Conservation (phyloP, 352 stramenopile genomes). For the Phytopythium vexans region DNA sequence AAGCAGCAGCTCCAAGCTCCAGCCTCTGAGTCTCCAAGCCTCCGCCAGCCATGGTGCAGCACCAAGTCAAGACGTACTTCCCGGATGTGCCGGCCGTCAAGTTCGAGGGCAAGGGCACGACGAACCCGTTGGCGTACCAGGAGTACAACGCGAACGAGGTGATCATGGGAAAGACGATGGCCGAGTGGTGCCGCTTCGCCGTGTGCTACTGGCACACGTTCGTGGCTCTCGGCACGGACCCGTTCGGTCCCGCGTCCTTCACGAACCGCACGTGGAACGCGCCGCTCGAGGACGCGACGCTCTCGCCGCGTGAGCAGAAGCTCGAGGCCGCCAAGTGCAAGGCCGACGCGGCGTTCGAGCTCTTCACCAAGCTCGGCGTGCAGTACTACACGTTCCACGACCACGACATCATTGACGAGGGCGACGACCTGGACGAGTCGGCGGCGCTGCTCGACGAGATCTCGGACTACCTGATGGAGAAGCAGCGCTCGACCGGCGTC, state of each 20-base stretch:
- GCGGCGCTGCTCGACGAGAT: constrained; percentile 32
- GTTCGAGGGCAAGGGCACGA: constrained; percentile 48
- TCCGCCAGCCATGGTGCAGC: constrained; percentile 14
- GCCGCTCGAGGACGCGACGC: constrained; percentile 14
- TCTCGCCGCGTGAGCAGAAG: constrained; percentile 36
- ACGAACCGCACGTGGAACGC: constrained; percentile 41
- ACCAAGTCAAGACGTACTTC: constrained; percentile 50
- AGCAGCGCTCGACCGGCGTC: constrained; percentile 71
- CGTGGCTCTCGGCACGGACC: constrained; percentile 24
- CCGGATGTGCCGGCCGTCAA: constrained; percentile 50
- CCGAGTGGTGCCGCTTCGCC: constrained; percentile 57
- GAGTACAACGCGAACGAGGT: constrained; percentile 80
- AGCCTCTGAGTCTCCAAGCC: no score
- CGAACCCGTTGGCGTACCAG: constrained; percentile 56
- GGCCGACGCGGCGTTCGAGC: constrained; percentile 82
- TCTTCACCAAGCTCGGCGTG: constrained; percentile 84
- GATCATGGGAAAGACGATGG: constrained; percentile 76
- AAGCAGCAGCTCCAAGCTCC: neutral
- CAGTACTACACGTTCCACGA: constrained; percentile 88
- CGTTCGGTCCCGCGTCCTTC: constrained; percentile 35
- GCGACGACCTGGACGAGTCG: constrained; percentile 40
- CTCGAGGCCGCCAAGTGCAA: constrained; percentile 72
- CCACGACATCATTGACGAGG: constrained; percentile 70
- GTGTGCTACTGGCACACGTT: constrained; percentile 70
- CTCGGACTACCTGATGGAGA: constrained; percentile 43